Conservation (phyloP, 2,329 filamentous ascomycete species). For the Clarireedia homoeocarpa region DNA sequence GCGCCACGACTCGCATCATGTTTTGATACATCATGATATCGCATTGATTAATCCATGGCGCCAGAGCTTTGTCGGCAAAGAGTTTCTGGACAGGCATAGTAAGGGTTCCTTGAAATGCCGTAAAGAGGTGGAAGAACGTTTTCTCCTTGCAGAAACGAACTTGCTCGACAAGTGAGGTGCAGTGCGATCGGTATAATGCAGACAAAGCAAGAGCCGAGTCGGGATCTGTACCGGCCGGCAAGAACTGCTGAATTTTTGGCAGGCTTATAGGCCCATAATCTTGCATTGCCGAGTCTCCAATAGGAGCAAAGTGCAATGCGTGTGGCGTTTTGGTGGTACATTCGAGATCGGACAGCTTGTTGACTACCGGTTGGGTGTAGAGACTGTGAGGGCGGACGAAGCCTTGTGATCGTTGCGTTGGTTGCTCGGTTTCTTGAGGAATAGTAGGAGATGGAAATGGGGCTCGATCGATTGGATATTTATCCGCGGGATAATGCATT, state of each 20-base stretch:
- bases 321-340: constrained; percentile 50
- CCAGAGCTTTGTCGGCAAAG: constrained; percentile 71
- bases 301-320: constrained; percentile 52
- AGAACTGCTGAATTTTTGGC: constrained; percentile 77
- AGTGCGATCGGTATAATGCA: constrained; percentile 88
- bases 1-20: constrained; percentile 86
- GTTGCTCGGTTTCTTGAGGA: constrained; percentile 29
- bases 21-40: constrained; percentile 95
- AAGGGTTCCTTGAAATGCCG: constrained; percentile 89
- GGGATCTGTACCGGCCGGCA: constrained; percentile 73
- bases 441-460: constrained; percentile 35
- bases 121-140: constrained; percentile 90
- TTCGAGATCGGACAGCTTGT: constrained; percentile 50
- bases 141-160: constrained; percentile 96
- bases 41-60: constrained; percentile 90
- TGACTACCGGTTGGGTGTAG: constrained; percentile 51
- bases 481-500: constrained; percentile 27
- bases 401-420: constrained; percentile 23
- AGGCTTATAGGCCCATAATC: constrained; percentile 67
- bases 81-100: constrained; percentile 95
- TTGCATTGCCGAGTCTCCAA: constrained; percentile 46
- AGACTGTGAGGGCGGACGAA: constrained; percentile 40
- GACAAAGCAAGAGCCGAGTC: constrained; percentile 81
- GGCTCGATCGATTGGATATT: constrained; percentile 28
- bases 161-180: constrained; percentile 89